A percentile compares a stretch with the other conserved stretches of the same genome.
Evolutionary conservation across 2,329 filamentous ascomycete species (phyloP).

Genomic region (Helotiales sp.): DNA sequence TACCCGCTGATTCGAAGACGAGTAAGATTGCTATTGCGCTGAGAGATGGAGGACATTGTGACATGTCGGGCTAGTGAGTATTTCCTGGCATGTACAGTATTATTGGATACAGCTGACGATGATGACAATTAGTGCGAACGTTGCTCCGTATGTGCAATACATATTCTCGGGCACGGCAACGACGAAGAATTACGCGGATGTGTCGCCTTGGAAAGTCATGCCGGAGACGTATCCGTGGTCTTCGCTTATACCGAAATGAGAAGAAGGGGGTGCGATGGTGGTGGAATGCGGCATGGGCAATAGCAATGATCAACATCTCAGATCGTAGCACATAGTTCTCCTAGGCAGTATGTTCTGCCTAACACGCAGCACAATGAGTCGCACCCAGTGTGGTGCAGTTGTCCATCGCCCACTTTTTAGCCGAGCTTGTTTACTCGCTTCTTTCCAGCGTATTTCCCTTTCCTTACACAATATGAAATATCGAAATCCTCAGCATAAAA

Average conservation of each 20-base stretch:
- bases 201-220: slow-evolving; percentile 52
- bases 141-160: slow-evolving; percentile 55
- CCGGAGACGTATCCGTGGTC: slow-evolving; percentile 54
- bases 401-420: neutral
- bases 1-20: neutral
- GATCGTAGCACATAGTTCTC: neutral
- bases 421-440: neutral
- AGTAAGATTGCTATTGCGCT: slow-evolving; percentile 51
- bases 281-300: neutral
- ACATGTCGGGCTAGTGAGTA: slow-evolving; percentile 52
- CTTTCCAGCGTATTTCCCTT: no score
- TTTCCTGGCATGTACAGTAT: no score
- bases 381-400: neutral
- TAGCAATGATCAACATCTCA: neutral
- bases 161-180: slow-evolving; percentile 53
- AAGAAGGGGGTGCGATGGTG: neutral
- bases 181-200: slow-evolving; percentile 51
- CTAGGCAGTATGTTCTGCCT: neutral
- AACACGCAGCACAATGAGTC: neutral
- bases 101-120: no score
- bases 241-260: slow-evolving; percentile 43
- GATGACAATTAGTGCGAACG: no score
- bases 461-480: no score
- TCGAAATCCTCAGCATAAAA: neutral
- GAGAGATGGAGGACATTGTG: slow-evolving; percentile 53